Evolutionary conservation across 2,329 filamentous ascomycete genomes (phyloP).

Genomic region (Exutisphaerella laricina): DNA sequence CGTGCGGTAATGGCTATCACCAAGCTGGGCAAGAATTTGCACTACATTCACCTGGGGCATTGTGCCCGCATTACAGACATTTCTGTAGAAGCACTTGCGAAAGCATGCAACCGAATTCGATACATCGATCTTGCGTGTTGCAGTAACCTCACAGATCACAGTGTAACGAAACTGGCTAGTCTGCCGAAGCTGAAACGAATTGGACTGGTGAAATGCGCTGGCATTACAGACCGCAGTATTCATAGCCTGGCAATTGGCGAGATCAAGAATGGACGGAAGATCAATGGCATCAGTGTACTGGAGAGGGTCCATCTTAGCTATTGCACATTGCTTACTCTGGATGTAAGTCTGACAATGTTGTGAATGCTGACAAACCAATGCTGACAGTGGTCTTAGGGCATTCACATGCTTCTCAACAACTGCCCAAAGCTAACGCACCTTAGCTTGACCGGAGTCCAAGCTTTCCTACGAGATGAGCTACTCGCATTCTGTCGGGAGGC

Average conservation of each 20-base stretch:
- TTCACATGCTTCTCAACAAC: constrained; percentile 79
- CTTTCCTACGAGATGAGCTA: constrained; percentile 80
- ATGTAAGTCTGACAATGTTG: constrained; percentile 50
- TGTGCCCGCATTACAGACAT: constrained; percentile 86
- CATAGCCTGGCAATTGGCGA: constrained; percentile 61
- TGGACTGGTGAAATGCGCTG: constrained; percentile 86
- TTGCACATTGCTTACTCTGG: constrained; percentile 75
- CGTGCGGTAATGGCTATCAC: constrained; percentile 80
- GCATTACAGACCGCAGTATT: constrained; percentile 87
- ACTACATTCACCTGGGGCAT: constrained; percentile 94
- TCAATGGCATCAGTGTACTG: constrained; percentile 58
- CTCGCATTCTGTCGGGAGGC: constrained; percentile 81
- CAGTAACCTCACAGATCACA: constrained; percentile 76
- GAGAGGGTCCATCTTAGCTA: constrained; percentile 97
- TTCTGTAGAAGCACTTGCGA: constrained; percentile 77
- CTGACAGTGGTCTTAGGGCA: constrained; percentile 60
- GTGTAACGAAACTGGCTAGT: constrained; percentile 74
- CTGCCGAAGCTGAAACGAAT: constrained; percentile 93
- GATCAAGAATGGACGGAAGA: constrained; percentile 38
- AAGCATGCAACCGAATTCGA: constrained; percentile 82
- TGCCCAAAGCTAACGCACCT: constrained; percentile 91
- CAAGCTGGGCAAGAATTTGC: constrained; percentile 86
- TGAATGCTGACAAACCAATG: neutral
- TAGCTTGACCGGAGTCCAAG: constrained; percentile 86
- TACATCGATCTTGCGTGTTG: constrained; percentile 99